A percentile compares a stretch with the other conserved stretches of the same genome.
phyloP scores from a whole-genome alignment of 1,284 basidiomycete species.

The Fomitopsis schrenkii region DNA sequence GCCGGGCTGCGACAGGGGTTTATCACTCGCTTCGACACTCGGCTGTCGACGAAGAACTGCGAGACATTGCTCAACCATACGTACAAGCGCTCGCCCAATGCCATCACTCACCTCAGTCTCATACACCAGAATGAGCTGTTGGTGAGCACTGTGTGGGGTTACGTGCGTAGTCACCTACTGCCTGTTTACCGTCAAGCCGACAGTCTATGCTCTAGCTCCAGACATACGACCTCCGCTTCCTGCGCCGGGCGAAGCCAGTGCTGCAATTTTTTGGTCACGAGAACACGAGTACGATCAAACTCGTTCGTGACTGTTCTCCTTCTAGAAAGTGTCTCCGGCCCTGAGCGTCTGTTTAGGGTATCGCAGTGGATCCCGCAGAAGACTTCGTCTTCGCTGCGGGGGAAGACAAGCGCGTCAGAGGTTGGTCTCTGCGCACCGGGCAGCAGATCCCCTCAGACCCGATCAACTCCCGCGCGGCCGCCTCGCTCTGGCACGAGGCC shows the following conservation, averaged over 20 bases:
- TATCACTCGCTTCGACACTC: conserved; percentile 57
- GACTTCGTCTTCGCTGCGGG: conserved; percentile 74
- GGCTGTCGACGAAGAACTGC: conserved; percentile 32
- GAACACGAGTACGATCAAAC: conserved; percentile 44
- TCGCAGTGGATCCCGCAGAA: conserved; percentile 53
- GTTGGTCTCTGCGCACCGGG: conserved; percentile 63
- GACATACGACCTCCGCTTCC: conserved; percentile 60
- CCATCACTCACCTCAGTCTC: conserved; percentile 48
- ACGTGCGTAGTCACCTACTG: conserved; percentile 34
- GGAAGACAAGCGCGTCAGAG: conserved; percentile 55
- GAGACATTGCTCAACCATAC: conserved; percentile 38
- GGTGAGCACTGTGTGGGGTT: conserved; percentile 54
- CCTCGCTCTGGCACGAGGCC: neutral
- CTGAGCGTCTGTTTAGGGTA: conserved; percentile 40
- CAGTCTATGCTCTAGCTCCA: conserved; percentile 42
- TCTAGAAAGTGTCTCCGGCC: neutral
- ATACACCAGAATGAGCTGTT: conserved; percentile 51
- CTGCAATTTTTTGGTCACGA: conserved; percentile 51
- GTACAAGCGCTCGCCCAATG: conserved; percentile 31
- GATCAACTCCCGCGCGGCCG: conserved; percentile 1
- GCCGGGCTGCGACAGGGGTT: conserved; percentile 60
- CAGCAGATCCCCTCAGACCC: neutral
- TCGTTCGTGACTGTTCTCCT: conserved; percentile 36
- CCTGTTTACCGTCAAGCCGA: neutral
- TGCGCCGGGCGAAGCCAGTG: conserved; percentile 36